phyloP scores from a whole-genome alignment of 208 protist species.

The Acanthamoeba castellanii region DNA sequence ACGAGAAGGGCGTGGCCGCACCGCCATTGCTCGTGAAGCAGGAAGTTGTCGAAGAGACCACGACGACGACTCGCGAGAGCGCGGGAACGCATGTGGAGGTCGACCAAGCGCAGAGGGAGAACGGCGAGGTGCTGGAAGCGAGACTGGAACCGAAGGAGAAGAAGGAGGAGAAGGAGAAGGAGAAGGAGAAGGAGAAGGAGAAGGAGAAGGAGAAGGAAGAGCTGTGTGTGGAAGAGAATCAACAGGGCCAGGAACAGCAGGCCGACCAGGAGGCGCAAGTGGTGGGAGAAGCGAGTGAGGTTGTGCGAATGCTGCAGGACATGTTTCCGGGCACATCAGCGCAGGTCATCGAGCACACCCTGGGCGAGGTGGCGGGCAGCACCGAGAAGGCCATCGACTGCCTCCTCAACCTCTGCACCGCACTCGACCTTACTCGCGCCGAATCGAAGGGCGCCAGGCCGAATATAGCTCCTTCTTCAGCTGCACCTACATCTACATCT shows the following conservation, averaged over 20 bases:
- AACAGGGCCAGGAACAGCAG: background rate
- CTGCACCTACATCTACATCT: background rate
- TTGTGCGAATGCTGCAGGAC: background rate
- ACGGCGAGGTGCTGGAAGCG: too few species aligned
- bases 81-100: too few species aligned
- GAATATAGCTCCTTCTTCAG: too few species aligned
- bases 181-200: background rate
- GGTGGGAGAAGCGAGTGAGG: background rate
- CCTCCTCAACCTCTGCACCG: background rate
- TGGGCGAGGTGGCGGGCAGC: background rate
- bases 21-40: background rate
- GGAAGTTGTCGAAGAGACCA: background rate
- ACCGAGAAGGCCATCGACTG: constrained; percentile 1
- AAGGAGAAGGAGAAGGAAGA: background rate
- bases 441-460: background rate
- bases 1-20: background rate
- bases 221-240: background rate
- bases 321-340: background rate
- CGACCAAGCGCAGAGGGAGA: background rate
- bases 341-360: background rate
- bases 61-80: background rate
- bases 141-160: background rate
- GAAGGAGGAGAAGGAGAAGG: background rate
- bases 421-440: background rate
- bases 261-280: background rate